Conservation (phyloP, 225 moss, liverwort and hornwort species). For the Pleurozium schreberi region DNA sequence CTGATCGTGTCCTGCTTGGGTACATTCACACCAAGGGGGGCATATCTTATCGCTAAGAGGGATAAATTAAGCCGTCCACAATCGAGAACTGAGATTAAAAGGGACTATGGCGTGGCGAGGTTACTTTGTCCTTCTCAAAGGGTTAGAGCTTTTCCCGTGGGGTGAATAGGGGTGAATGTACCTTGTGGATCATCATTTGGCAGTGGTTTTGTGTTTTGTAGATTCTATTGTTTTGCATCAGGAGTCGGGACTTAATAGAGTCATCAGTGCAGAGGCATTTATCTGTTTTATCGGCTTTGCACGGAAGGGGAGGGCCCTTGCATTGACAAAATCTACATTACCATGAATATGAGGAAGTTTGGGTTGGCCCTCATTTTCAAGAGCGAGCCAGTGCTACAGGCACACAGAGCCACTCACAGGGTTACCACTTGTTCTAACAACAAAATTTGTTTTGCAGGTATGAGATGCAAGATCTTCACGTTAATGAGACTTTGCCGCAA, state of each 20-base stretch:
- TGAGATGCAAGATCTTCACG: slow-evolving; percentile 98
- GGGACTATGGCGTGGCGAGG: background rate
- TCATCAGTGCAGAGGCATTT: background rate
- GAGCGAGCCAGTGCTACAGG: background rate
- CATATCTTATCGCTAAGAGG: no score
- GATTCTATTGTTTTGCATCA: background rate
- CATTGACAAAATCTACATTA: background rate
- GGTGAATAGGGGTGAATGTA: background rate
- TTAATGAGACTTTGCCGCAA: slow-evolving; percentile 87
- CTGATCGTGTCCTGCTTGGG: background rate
- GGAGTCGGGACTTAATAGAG: background rate
- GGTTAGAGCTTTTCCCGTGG: background rate
- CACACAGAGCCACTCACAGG: background rate
- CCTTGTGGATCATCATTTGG: background rate
- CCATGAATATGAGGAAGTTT: background rate
- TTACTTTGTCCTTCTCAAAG: background rate
- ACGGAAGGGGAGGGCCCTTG: background rate
- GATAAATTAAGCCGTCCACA: background rate
- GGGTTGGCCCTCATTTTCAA: no score
- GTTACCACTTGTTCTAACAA: background rate
- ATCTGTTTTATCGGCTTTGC: background rate
- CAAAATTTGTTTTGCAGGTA: slow-evolving; percentile 36
- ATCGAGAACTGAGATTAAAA: background rate
- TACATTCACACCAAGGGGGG: background rate
- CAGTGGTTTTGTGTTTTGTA: background rate